phyloP scores from a whole-genome alignment of 805 yeast genomes.

The Wickerhamiella vanderwaltii region DNA sequence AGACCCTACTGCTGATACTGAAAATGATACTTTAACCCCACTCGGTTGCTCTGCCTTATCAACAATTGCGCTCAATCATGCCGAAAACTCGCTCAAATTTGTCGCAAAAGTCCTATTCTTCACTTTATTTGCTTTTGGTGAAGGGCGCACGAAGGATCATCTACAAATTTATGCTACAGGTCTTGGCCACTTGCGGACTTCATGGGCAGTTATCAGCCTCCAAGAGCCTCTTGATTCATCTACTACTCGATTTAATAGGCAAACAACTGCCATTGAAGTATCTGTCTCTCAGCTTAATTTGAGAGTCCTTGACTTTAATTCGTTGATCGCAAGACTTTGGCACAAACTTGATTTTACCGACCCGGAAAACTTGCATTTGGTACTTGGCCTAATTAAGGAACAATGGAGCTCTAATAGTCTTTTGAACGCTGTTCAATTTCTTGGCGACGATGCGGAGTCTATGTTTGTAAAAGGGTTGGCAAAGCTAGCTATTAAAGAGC shows the following conservation, averaged over 20 bases:
- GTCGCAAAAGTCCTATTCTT: constrained; percentile 9
- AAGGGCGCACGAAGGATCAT: constrained; percentile 17
- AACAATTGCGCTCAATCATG: constrained; percentile 14
- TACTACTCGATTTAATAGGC: background rate
- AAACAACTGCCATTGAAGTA: constrained; percentile 2
- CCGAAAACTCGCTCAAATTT: constrained; percentile 11
- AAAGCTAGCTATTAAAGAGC: constrained; percentile 1
- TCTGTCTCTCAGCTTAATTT: constrained; percentile 5
- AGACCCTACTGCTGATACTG: background rate
- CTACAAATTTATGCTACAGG: constrained; percentile 7
- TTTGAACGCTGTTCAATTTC: constrained; percentile 3
- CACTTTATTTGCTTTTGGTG: constrained; percentile 16
- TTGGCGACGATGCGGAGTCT: constrained; percentile 7
- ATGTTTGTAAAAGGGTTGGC: constrained; percentile 6
- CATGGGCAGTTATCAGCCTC: constrained; percentile 8
- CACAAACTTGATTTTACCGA: constrained; percentile 8
- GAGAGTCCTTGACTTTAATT: background rate
- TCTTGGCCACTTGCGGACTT: constrained; percentile 7
- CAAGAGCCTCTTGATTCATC: constrained; percentile 7
- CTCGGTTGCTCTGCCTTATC: constrained; percentile 17
- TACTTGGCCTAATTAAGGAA: constrained; percentile 5
- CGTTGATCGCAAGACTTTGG: constrained; percentile 8
- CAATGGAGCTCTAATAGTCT: constrained; percentile 3
- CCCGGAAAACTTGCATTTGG: background rate
- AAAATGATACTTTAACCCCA: constrained; percentile 8